Evolutionary conservation across 257 asterid species (phyloP), one percentile per base, ranked within the genome.

Genomic region (Salvia hispanica): DNA sequence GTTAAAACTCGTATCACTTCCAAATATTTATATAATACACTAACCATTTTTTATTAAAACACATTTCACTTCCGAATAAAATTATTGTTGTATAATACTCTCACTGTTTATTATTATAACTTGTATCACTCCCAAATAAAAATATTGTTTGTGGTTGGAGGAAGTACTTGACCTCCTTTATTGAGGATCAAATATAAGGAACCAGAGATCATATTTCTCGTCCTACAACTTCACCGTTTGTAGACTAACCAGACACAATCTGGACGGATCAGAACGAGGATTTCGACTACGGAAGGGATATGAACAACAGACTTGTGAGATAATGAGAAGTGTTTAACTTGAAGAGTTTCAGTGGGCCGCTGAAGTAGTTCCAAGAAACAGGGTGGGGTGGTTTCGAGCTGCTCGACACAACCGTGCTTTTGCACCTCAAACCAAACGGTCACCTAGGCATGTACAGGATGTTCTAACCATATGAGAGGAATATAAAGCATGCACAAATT

Each of bases 251-350:
- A 2, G 95, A 93, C 64, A 6, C 84, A 0, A 64, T 70, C 5
- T 93, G 97, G 97, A 83, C 88, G 7, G 45, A 58, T 4, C 89
- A 86, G 28, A 75, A 74, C 67, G 37, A 77, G 25, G 74, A 74
- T 65, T 76, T 84, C 40, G 92, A 93, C 53, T 77, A 83, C 91
- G 89, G 97, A 89, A 18, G 95, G 96, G 0, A 79, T 85, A 65
- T 93, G 97, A 87, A 83, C 80, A 71, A 64, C 33, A 77, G 74
- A 1, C 43, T 83, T 2, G 85, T 44, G 77, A 42, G 53, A 46
- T 55, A 0, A 73, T 91, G 88, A 70, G 80, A 3, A 61, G n/a
- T 7, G 69, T 82, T 3, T 91, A 91, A 47, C 45, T 88, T 3
- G 88, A 88, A 53, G 97, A 86, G 59, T 83, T 86, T 7, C 71